These are phyloP conservation scores for Camelina hispida DNA, from an alignment of 345 rosid genomes.

Conservation along the genomic window DNA sequence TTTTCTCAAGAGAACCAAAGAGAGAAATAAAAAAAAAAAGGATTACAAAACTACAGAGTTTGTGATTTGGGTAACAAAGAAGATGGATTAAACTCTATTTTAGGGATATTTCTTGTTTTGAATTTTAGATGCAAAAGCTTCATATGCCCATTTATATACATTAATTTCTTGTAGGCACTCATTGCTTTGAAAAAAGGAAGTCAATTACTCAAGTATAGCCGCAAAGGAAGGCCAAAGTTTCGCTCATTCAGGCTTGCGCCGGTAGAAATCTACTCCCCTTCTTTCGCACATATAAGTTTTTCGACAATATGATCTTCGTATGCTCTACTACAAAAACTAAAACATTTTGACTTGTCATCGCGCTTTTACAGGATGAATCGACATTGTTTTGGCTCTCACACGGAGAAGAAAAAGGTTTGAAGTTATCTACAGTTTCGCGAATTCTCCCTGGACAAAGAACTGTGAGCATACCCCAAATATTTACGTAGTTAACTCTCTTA, in stretches of 20 bases:
- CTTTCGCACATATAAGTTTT: neutral
- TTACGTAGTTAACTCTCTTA: neutral
- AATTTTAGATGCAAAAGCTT: neutral
- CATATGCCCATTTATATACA: neutral
- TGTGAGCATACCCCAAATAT: conserved; percentile 53
- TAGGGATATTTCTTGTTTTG: neutral
- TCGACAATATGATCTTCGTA: neutral
- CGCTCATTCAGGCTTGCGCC: conserved; percentile 75
- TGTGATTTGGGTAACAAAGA: no score
- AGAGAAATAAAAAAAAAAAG: no score
- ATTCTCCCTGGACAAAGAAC: conserved; percentile 96
- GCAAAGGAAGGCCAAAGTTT: conserved; percentile 93
- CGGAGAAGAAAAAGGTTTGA: conserved; percentile 75
- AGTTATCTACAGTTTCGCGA: conserved; percentile 62
- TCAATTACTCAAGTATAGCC: conserved; percentile 87
- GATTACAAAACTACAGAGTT: no score
- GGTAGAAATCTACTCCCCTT: conserved; percentile 48
- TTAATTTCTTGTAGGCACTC: conserved; percentile 64
- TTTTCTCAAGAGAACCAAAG: no score
- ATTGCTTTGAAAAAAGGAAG: conserved; percentile 78
- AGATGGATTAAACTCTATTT: no score
- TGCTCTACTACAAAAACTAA: neutral
- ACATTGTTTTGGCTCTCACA: conserved; percentile 81
- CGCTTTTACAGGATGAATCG: conserved; percentile 72
- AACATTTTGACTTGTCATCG: neutral